These are phyloP conservation scores for Houttuynia cordata DNA, from an alignment of 164 flowering plant genomes.

Conservation along the genomic window DNA sequence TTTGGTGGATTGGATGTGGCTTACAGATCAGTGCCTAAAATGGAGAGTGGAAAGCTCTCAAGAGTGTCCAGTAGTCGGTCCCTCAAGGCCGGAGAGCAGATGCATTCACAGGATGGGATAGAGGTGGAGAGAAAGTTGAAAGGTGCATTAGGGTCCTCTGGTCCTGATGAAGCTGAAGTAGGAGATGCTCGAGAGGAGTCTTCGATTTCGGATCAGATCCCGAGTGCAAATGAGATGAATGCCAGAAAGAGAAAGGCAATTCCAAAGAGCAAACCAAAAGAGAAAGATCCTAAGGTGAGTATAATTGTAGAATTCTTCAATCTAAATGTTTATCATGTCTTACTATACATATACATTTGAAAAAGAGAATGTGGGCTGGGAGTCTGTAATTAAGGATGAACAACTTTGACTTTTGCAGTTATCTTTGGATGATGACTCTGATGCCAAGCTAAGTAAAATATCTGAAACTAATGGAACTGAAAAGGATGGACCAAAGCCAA, in stretches of 20 bases:
- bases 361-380: too few relatives aligned
- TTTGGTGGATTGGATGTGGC: conserved; percentile 30
- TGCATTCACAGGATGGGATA: conserved; percentile 12
- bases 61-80: conserved; percentile 49
- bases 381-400: background rate
- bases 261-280: conserved; percentile 17
- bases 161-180: conserved; percentile 19
- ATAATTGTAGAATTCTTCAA: background rate
- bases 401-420: conserved; percentile 16
- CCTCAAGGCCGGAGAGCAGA: conserved; percentile 43
- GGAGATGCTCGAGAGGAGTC: conserved; percentile 14
- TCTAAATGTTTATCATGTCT: too few relatives aligned
- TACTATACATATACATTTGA: too few relatives aligned
- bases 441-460: conserved; percentile 41
- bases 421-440: conserved; percentile 29
- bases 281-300: conserved; percentile 23
- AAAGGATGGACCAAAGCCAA: conserved; percentile 15
- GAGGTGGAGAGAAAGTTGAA: conserved; percentile 16
- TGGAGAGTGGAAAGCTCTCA: conserved; percentile 32
- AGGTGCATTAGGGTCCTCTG: conserved; percentile 17
- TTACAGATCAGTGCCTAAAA: conserved; percentile 13
- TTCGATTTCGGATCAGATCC: conserved; percentile 14
- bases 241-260: conserved; percentile 23
- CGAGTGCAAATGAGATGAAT: conserved; percentile 10
- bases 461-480: conserved; percentile 22